Conservation (phyloP, 352 stramenopile genomes). For the Pythium vanterpoolii region DNA sequence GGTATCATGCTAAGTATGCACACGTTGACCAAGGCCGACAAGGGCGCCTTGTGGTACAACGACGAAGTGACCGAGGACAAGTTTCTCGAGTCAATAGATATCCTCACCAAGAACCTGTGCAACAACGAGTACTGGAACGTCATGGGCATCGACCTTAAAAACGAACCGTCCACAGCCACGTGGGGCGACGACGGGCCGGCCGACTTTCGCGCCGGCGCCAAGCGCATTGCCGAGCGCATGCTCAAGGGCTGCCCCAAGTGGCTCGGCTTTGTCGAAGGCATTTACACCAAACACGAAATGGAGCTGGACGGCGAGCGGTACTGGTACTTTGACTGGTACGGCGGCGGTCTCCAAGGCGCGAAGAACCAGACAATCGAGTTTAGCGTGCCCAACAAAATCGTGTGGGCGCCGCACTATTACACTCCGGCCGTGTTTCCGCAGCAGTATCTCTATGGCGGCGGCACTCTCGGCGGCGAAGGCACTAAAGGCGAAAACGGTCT, state of each 20-base stretch:
- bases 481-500: conserved; percentile 26
- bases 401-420: conserved; percentile 79
- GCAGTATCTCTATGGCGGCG: conserved; percentile 55
- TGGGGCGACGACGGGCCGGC: conserved; percentile 43
- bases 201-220: conserved; percentile 49
- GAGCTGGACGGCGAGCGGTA: conserved; percentile 46
- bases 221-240: conserved; percentile 59
- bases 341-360: conserved; percentile 45
- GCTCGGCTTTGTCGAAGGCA: conserved; percentile 71
- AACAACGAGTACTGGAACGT: conserved; percentile 68
- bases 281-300: conserved; percentile 41
- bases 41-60: conserved; percentile 37
- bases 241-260: conserved; percentile 64
- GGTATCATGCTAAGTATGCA: conserved; percentile 40
- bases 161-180: conserved; percentile 45
- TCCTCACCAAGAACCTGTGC: conserved; percentile 41
- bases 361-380: conserved; percentile 44
- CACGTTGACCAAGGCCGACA: conserved; percentile 29
- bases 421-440: conserved; percentile 62
- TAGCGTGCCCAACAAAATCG: conserved; percentile 55
- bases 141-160: conserved; percentile 74
- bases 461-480: conserved; percentile 30
- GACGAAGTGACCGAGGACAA: background rate
- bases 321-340: conserved; percentile 69
- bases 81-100: conserved; percentile 32